Evolutionary conservation across 1,139 yeast species (phyloP), one percentile per base, ranked within the genome.

Genomic region (Saccharomyces uvarum): DNA sequence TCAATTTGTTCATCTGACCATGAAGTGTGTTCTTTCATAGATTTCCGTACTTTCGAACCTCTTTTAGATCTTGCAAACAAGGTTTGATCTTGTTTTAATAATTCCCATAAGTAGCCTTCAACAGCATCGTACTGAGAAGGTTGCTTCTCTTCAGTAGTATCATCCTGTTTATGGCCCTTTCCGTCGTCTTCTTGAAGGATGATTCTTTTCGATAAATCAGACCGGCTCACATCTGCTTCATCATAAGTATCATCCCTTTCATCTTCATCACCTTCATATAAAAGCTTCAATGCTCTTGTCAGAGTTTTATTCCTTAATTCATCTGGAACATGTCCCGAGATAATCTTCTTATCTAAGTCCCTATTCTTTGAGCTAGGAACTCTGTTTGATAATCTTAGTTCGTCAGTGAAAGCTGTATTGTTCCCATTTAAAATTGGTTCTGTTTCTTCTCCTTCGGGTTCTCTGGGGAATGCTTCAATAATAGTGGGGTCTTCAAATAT

Each of bases 1-100:
- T 91, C 97, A 49, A 91, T 81, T 68, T 89, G 96, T 65, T 88
- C 97, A 68, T 90, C 93, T 0, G 90, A 76, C 96, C 96, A 88
- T 1, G 75, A 75, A 0, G 84, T 79, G 42, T 73, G 72, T 14
- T 69, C 65, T 60, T 78, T 81, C 64, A 89, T 71, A 24, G 77
- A 79, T 29, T 73, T 72, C 55, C 97, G 76, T 8, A 65, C 69
- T 44, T 75, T 70, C 0, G 83, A 65, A 52, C 83, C 81, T 56
- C 97, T 75, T 4, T 75, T 69, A 0, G 72, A 60, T 57, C 80
- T 76, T 7, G 72, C 77, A 59, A 91, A 84, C 9, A 74, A 64
- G 0, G 72, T 71, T 0, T 85, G 84, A 50, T 80, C 76, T 4
- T 74, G 72, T 61, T 80, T 82, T 67, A 78, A 83, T 8, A 78